A percentile compares a stretch with the other conserved stretches of the same genome.
These are phyloP conservation scores for Astrothelium macrocarpum DNA, from an alignment of 495 filamentous ascomycete species.

Conservation along the genomic window DNA sequence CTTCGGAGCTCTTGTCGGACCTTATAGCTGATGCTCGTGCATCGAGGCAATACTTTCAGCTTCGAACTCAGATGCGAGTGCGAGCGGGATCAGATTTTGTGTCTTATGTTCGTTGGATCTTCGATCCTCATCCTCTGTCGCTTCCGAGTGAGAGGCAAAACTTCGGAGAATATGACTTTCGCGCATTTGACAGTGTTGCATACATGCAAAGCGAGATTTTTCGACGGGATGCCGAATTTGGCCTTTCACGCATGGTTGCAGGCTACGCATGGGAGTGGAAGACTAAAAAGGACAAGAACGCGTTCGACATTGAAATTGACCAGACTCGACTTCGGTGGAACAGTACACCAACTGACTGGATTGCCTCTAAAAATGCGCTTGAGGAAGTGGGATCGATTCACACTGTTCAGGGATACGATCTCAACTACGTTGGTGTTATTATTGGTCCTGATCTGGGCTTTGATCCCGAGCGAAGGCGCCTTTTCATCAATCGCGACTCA, in stretches of 20 bases:
- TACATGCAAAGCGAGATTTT: constrained; percentile 13
- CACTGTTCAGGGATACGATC: constrained; percentile 17
- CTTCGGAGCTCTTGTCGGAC: constrained; percentile 10
- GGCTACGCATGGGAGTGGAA: constrained; percentile 18
- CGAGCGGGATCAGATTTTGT: constrained; percentile 14
- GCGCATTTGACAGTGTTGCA: constrained; percentile 13
- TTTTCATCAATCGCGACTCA: constrained; percentile 14
- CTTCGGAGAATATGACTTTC: constrained; percentile 17
- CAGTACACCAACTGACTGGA: constrained; percentile 16
- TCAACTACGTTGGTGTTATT: constrained; percentile 18
- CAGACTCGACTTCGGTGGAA: constrained; percentile 13
- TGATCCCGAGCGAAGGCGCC: constrained; percentile 6
- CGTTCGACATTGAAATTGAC: constrained; percentile 17
- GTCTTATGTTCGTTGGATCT: constrained; percentile 15
- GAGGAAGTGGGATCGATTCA: constrained; percentile 17
- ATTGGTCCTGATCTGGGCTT: constrained; percentile 16
- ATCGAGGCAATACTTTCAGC: constrained; percentile 12
- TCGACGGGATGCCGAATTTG: constrained; percentile 13
- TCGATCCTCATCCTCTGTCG: constrained; percentile 11
- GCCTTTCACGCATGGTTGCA: constrained; percentile 18
- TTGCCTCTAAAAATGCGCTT: constrained; percentile 15
- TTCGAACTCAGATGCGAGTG: constrained; percentile 17
- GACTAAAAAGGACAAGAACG: constrained; percentile 16
- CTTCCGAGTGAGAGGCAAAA: constrained; percentile 11
- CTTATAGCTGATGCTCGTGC: constrained; percentile 17